A percentile compares a stretch with the other conserved stretches of the same genome.
phyloP scores from a whole-genome alignment of 371 early-diverging fungal species.

The Rhizopus sp. region DNA sequence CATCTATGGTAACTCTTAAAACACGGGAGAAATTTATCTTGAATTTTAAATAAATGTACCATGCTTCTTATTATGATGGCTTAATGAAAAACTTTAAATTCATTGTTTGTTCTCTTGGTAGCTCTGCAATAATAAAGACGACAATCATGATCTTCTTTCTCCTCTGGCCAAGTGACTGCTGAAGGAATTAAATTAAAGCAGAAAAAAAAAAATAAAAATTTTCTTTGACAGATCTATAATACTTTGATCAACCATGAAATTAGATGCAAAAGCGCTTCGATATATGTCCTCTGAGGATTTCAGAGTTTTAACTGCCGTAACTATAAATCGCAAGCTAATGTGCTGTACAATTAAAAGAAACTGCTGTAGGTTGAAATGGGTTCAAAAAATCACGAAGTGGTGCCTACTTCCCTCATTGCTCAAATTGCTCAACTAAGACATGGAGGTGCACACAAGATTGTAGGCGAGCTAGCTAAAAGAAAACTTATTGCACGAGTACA shows the following conservation, averaged over 20 bases:
- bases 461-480: slow-evolving; percentile 83
- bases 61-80: no score
- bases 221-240: slow-evolving; percentile 17
- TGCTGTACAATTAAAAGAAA: not conserved
- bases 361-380: slow-evolving; percentile 88
- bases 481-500: slow-evolving; percentile 88
- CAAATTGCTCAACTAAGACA: slow-evolving; percentile 87
- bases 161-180: slow-evolving; percentile 1
- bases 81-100: no score
- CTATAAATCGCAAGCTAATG: slow-evolving; percentile 6
- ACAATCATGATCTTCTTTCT: no score
- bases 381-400: slow-evolving; percentile 96
- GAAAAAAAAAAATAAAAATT: slow-evolving; percentile 3
- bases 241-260: slow-evolving; percentile 71
- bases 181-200: not conserved
- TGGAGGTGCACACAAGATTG: slow-evolving; percentile 83
- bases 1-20: no score
- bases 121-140: no score
- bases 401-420: slow-evolving; percentile 86
- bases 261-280: slow-evolving; percentile 91
- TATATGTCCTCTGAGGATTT: slow-evolving; percentile 95
- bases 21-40: no score
- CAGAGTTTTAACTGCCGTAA: slow-evolving; percentile 92
- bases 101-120: no score
- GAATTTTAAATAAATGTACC: no score